Conservation (phyloP, 495 filamentous ascomycete species). For the Corynascus novoguineensis region DNA sequence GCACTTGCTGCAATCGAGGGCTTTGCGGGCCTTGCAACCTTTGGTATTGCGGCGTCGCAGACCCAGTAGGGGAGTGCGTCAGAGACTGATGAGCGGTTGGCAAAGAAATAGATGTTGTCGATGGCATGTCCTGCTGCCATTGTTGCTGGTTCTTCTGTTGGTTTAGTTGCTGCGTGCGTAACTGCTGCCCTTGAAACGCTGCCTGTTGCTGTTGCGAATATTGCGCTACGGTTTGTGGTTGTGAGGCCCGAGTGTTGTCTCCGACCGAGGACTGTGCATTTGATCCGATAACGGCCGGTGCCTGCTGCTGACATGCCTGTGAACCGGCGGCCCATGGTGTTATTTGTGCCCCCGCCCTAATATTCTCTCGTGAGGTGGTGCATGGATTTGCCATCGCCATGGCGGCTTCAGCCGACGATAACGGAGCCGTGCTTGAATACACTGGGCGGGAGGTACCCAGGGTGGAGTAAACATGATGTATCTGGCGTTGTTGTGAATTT, state of each 20-base stretch:
- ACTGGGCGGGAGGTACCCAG: neutral
- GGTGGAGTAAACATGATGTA: neutral
- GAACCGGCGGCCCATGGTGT: neutral
- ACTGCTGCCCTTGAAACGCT: neutral
- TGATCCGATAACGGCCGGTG: neutral
- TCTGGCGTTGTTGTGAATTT: conserved; percentile 1
- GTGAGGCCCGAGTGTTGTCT: neutral
- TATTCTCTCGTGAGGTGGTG: neutral
- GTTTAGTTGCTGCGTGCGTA: conserved; percentile 3
- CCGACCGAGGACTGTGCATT: neutral
- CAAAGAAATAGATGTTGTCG: no score
- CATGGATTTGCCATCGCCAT: neutral
- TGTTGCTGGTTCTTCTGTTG: conserved; percentile 11
- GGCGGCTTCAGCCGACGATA: neutral
- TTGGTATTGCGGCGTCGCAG: neutral
- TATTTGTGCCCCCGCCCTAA: neutral
- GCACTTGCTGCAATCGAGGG: neutral
- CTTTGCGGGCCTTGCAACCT: neutral
- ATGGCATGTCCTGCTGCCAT: neutral
- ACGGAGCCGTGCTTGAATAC: neutral
- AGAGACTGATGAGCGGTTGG: neutral
- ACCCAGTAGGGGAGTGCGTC: neutral
- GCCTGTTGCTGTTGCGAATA: conserved; percentile 4
- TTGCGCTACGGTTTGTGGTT: neutral
- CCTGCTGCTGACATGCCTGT: neutral